Evolutionary conservation across 208 protist genomes (phyloP).

Genomic region (Lotmaria passim): DNA sequence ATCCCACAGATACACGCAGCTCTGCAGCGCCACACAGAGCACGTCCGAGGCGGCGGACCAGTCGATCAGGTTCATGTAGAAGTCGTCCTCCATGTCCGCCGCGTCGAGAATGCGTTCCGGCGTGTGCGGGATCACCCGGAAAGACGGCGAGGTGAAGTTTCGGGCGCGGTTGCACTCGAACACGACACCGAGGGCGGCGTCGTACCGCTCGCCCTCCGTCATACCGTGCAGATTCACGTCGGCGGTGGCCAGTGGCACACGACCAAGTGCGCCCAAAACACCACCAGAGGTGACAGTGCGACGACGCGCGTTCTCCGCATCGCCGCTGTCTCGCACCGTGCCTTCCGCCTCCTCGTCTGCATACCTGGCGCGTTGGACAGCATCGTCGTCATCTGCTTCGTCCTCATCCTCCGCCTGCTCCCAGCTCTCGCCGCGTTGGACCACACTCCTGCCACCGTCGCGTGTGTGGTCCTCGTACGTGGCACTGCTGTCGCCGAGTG

Average conservation of each 20-base stretch:
- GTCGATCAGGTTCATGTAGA: constrained; percentile 99
- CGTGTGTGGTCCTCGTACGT: background rate
- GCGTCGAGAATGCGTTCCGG: constrained; percentile 98
- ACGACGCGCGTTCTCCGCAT: background rate
- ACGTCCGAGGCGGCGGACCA: constrained; percentile 90
- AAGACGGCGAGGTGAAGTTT: constrained; percentile 82
- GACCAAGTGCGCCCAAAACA: background rate
- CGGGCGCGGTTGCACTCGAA: constrained; percentile 80
- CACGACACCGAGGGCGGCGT: constrained; percentile 76
- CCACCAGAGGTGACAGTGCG: background rate
- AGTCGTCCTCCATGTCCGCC: constrained; percentile 98
- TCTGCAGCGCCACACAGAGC: constrained; percentile 97
- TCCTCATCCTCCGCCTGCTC: background rate
- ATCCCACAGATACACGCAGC: constrained; percentile 98
- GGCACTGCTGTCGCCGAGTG: background rate
- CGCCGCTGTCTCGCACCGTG: background rate
- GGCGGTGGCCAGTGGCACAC: constrained; percentile 11
- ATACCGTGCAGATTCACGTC: constrained; percentile 25
- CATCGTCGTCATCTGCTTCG: background rate
- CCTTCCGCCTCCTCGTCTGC: constrained; percentile 4
- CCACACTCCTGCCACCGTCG: no score
- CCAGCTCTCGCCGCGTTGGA: background rate
- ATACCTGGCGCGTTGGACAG: background rate
- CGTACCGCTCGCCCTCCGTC: constrained; percentile 61
- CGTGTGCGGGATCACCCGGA: constrained; percentile 92